Base-by-base conservation (phyloP, 1,284 basidiomycete genomes). In the Trametes versicolor region DNA sequence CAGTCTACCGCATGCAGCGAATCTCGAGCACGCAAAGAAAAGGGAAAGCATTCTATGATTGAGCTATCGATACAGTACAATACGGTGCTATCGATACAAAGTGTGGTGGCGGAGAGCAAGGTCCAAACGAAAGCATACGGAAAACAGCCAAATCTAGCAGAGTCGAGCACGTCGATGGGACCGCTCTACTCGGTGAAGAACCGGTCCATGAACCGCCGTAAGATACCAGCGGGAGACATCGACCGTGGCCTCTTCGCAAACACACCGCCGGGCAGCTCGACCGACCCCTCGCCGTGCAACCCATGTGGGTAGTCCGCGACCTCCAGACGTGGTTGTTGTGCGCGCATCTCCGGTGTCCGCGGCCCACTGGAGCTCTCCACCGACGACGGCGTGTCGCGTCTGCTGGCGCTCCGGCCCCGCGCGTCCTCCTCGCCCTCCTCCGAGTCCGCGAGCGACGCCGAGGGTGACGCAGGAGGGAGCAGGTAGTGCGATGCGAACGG, bases 141-240 rank as follows among this genome's bases (percentile, higher is more conserved):
- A 36, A 21, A 36, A 52, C 32, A 52, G n/a, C 51, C 32, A 23
- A n/a, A 13, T n/a, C 34, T 34, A 36, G 50, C 8, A 9, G n/a
- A 19, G 29, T 2, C 17, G 21, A 10, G 9, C 49, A 17, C 25
- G 29, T 32, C 25, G 6, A 12, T 9, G 32, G n/a, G 34, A 19
- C 9, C n/a, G 6, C 10, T 19, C 53, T 55, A 43, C 10, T 69
- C 61, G 13, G 67, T 65, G 58, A 68, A 63, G 45, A 74, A 70
- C 17, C 63, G 64, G 27, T 71, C 72, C 66, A 74, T 68, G 27
- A 72, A 67, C 36, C 69, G 66, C 39, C 68, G 66, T 23, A 74
- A 37, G 9, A 72, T 51, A 2, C 55, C 52, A 43, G 62, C 62
- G 7, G 65, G 51, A 4, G 67, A 67, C 43, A 64, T 63, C 36